phyloP scores from a whole-genome alignment of 352 stramenopile genomes.

The Phytophthora cajani region DNA sequence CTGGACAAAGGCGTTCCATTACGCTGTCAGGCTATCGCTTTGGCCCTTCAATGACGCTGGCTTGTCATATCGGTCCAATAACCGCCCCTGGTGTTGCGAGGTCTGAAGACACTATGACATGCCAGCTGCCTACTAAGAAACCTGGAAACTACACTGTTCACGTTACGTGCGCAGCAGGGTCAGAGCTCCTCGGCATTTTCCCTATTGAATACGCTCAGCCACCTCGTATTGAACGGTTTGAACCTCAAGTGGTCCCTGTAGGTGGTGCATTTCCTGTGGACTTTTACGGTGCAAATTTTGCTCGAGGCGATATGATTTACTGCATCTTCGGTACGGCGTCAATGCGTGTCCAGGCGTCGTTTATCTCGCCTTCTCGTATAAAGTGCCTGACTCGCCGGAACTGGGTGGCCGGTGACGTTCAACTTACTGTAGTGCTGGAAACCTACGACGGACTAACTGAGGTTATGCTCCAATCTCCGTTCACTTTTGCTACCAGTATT shows the following conservation, averaged over 20 bases:
- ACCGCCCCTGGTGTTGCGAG: slow-evolving; percentile 19
- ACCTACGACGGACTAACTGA: slow-evolving; percentile 14
- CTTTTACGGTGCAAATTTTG: slow-evolving; percentile 34
- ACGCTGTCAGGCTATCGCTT: slow-evolving; percentile 39
- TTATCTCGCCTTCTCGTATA: slow-evolving; percentile 31
- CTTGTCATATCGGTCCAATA: slow-evolving; percentile 26
- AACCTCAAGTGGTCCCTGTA: slow-evolving; percentile 27
- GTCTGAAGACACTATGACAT: slow-evolving; percentile 36
- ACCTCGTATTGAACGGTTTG: slow-evolving; percentile 26
- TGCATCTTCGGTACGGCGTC: slow-evolving; percentile 37
- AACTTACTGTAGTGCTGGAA: slow-evolving; percentile 31
- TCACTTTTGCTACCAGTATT: slow-evolving; percentile 30
- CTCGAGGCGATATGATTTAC: slow-evolving; percentile 29
- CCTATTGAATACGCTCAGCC: slow-evolving; percentile 32
- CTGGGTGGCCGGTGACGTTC: slow-evolving; percentile 11
- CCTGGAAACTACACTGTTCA: slow-evolving; percentile 48
- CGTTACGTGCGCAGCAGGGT: slow-evolving; percentile 26
- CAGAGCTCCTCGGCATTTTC: slow-evolving; percentile 22
- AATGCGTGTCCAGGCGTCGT: slow-evolving; percentile 19
- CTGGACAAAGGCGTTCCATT: slow-evolving; percentile 26
- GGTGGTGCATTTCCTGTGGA: slow-evolving; percentile 28
- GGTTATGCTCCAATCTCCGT: slow-evolving; percentile 29
- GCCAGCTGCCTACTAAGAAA: slow-evolving; percentile 30
- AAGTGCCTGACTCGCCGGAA: slow-evolving; percentile 34
- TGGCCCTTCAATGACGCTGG: slow-evolving; percentile 32